Evolutionary conservation across 352 stramenopile species (phyloP).

Genomic region (Aphanomyces stellatus): DNA sequence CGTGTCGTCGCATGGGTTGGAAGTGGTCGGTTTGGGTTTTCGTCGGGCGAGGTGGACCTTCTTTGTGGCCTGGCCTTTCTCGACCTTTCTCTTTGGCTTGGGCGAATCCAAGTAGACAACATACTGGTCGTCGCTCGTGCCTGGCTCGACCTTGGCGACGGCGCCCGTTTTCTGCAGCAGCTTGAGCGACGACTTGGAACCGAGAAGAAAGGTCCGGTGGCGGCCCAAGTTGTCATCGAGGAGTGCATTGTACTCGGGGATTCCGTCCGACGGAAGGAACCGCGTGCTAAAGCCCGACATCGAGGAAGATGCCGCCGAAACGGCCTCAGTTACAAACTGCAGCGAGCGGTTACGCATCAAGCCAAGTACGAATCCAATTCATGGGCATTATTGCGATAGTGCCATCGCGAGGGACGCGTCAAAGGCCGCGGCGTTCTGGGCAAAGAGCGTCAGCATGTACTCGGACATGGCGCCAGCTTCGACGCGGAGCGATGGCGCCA

Average conservation of each 20-base stretch:
- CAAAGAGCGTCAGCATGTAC: not conserved
- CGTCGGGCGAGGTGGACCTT: not conserved
- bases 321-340: not conserved
- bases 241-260: constrained; percentile 63
- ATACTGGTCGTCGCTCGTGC: constrained; percentile 47
- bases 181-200: constrained; percentile 42
- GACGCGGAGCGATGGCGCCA: not conserved
- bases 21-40: not conserved
- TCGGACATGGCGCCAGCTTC: not conserved
- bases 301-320: not conserved
- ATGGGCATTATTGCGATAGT: not conserved
- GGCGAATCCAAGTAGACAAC: constrained; percentile 44
- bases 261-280: constrained; percentile 53
- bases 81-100: not conserved
- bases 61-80: not conserved
- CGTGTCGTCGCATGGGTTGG: not conserved
- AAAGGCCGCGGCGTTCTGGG: not conserved
- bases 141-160: constrained; percentile 43
- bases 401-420: not conserved
- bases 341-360: not conserved
- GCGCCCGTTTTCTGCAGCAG: constrained; percentile 57
- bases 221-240: constrained; percentile 51
- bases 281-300: constrained; percentile 41
- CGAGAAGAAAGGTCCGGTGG: constrained; percentile 53
- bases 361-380: not conserved